Evolutionary conservation across 768 basidiomycete genomes (phyloP), one percentile per base, ranked within the genome.

Genomic region (Kwoniella sp.): DNA sequence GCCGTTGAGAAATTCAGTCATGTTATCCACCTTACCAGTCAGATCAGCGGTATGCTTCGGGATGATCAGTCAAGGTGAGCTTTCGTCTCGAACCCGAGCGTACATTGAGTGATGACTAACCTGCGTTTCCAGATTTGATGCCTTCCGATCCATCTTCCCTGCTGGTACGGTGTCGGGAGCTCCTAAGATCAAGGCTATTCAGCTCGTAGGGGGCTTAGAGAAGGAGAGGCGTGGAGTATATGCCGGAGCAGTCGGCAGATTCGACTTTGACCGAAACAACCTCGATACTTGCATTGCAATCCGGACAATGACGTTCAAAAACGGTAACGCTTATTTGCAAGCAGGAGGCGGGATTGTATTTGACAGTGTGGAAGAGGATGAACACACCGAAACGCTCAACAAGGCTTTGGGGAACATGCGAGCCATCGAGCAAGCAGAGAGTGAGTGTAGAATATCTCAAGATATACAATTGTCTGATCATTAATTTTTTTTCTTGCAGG

Each of bases 251-350:
- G 93, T 98, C 17, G 96, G 96, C n/a, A 88, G 92, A 56, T 98
- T 94, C 79, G 94, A 98, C 80, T 97, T 98, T 80, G 79, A 82
- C 65, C 58, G 71, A 25, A 91, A 98, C 77, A 88, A 89, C 74
- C 92, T 98, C 90, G 96, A 99, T 79, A 96, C 92, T 0, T 98
- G 95, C 81, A 99, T 99, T 73, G 95, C 96, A 4, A 98, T 99
- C 72, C 87, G 96, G 30, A 98, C 94, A 4, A 98, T 97, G 92
- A 86, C 88, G 1, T 97, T 96, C 84, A 97, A 96, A 81, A 85
- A 93, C 69, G 92, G 93, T 1, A 83, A 87, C 21, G 81, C 76
- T 0, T 98, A 97, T 79, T 82, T 98, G 50, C 94, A 97, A 77
- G 96, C 96, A 0, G 81, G 78, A 71, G 62, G 60, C 62, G 58